Base-by-base conservation (phyloP, 2,329 filamentous ascomycete species). In the Nigrospora sphaerica region DNA sequence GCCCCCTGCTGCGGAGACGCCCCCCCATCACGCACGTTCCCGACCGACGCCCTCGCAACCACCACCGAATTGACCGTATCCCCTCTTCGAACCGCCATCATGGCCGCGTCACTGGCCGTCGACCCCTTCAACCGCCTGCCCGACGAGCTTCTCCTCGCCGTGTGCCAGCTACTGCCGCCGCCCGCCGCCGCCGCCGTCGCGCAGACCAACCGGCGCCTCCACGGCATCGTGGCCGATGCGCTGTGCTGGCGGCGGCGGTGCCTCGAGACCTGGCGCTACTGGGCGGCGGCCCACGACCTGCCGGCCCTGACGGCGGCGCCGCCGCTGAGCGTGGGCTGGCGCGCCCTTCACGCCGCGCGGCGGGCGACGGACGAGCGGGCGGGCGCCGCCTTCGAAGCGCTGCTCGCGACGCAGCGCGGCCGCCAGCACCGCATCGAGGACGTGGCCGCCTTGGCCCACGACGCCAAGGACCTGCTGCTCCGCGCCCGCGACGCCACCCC, bases 171-270 rank as follows among this genome's bases (percentile, higher is more conserved):
- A 54, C 39, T 51, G 17, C 19, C 47, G 7, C 40, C 49, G 10
- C 18, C 44, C n/a, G 53, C 49, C 33, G 45, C 49, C 2, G 58
- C 74, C 35, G 64, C 70, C 4, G 62, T 83, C 34, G 73, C 75
- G 52, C 63, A 64, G 42, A 73, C 76, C 16, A 77, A 70, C 52
- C 70, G 66, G 49, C 69, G 70, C 49, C 68, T 80, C 49, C 65
- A 72, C 55, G 65, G 67, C 48, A 64, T 81, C 50, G 69, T 72
- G 18, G 72, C 73, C 50, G 73, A 76, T 39, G 77, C 78, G 19
- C 61, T 80, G 28, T 64, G 85, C 56, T 86, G 83, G 82, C 77
- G 78, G 35, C 61, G 71, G 49, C 74, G 81, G 52, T 86, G 82
- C 58, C 58, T 66, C 6, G 57, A 68, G 12, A 49, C 44, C 44